A percentile compares a stretch with the other conserved stretches of the same genome.
Conservation (phyloP, 345 rosid species). For the Bruguiera sexangula region DNA sequence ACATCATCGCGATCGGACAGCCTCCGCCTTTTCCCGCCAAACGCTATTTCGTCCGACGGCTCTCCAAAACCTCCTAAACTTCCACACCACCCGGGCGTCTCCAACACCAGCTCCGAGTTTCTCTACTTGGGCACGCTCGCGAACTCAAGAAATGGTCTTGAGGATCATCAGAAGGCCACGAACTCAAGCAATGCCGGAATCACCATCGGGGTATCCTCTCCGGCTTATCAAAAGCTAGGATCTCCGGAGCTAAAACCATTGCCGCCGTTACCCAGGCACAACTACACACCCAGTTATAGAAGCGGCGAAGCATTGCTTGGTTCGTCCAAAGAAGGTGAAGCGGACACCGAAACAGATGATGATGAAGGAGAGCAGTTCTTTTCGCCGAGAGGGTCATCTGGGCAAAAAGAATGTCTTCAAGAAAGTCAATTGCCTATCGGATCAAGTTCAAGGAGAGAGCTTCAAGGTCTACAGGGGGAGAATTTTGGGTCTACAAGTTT, state of each 20-base stretch:
- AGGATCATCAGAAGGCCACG: slow-evolving; percentile 27
- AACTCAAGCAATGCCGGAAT: slow-evolving; percentile 33
- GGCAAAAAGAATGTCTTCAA: slow-evolving; percentile 43
- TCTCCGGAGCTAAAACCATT: slow-evolving; percentile 93
- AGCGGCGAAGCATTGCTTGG: slow-evolving; percentile 40
- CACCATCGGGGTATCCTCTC: slow-evolving; percentile 43
- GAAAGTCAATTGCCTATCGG: slow-evolving; percentile 23
- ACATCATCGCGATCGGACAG: slow-evolving; percentile 44
- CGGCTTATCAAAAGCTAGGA: slow-evolving; percentile 52
- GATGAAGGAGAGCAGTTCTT: slow-evolving; percentile 57
- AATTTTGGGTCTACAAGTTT: slow-evolving; percentile 48
- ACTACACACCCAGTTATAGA: slow-evolving; percentile 35
- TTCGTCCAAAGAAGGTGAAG: slow-evolving; percentile 29
- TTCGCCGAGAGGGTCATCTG: slow-evolving; percentile 85
- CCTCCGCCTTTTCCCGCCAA: slow-evolving; percentile 65
- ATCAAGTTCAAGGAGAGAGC: slow-evolving; percentile 47
- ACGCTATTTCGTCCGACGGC: slow-evolving; percentile 59
- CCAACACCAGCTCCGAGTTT: slow-evolving; percentile 66
- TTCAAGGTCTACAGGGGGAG: slow-evolving; percentile 30
- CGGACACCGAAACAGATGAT: slow-evolving; percentile 44
- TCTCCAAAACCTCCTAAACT: slow-evolving; percentile 25
- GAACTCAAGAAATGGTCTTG: slow-evolving; percentile 38
- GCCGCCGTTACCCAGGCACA: slow-evolving; percentile 71
- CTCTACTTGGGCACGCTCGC: slow-evolving; percentile 79
- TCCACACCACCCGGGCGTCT: slow-evolving; percentile 21